These are phyloP conservation scores for Isabelozyma heimii DNA, from an alignment of 805 yeast genomes.

Conservation along the genomic window DNA sequence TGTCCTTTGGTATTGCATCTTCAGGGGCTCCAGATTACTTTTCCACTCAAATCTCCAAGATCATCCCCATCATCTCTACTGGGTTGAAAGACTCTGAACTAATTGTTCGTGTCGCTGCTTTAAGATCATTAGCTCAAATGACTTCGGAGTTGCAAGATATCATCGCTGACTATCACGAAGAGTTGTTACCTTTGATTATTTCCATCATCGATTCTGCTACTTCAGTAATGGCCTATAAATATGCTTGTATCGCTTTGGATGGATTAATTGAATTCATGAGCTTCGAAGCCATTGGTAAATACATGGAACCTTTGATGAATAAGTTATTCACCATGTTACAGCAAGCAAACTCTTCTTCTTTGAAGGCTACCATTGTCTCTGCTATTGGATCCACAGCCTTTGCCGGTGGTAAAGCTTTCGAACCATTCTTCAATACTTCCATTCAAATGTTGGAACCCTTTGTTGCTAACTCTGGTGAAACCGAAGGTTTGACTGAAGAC, in stretches of 20 bases:
- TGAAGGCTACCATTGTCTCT: conserved; percentile 80
- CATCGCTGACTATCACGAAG: conserved; percentile 80
- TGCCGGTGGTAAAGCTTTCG: conserved; percentile 85
- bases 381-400: conserved; percentile 97
- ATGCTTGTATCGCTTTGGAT: conserved; percentile 89
- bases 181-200: conserved; percentile 81
- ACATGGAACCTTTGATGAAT: conserved; percentile 87
- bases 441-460: conserved; percentile 80
- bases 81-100: conserved; percentile 78
- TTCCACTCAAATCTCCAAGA: conserved; percentile 67
- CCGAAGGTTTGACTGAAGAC: conserved; percentile 80
- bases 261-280: conserved; percentile 89
- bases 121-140: conserved; percentile 73
- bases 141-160: conserved; percentile 82
- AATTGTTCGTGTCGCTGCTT: conserved; percentile 80
- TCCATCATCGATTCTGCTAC: conserved; percentile 83
- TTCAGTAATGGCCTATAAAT: conserved; percentile 78
- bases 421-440: conserved; percentile 82
- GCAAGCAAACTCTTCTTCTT: conserved; percentile 68
- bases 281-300: conserved; percentile 75
- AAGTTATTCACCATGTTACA: conserved; percentile 82
- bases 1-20: conserved; percentile 78
- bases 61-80: conserved; percentile 67
- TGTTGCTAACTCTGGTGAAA: conserved; percentile 62
- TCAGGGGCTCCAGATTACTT: conserved; percentile 94